Evolutionary conservation across 2,329 filamentous ascomycete species (phyloP).

Genomic region (Fusarium temperatum): DNA sequence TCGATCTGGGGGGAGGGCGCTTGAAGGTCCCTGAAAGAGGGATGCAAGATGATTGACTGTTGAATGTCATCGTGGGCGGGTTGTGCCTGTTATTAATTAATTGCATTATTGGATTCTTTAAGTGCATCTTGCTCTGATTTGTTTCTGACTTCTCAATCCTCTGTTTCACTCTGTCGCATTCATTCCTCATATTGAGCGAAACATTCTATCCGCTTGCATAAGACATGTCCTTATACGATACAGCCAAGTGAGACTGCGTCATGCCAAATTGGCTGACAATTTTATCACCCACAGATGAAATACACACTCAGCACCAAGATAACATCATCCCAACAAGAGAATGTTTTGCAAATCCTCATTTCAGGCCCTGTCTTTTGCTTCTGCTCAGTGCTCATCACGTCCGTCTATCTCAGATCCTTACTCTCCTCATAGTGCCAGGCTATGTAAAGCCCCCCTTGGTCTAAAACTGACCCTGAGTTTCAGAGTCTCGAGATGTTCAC

Average conservation of each 20-base stretch:
- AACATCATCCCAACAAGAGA: not conserved
- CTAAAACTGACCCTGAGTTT: constrained; percentile 36
- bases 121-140: not conserved
- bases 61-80: not conserved
- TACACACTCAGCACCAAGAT: not conserved
- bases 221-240: not conserved
- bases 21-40: constrained; percentile 16
- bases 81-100: not conserved
- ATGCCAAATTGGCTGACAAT: not conserved
- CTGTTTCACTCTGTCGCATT: constrained; percentile 26
- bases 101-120: not conserved
- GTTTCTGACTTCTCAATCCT: constrained; percentile 14
- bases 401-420: constrained; percentile 19
- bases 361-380: not conserved
- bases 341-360: constrained; percentile 22
- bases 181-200: not conserved
- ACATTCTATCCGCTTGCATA: constrained; percentile 11
- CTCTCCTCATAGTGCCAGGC: constrained; percentile 7
- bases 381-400: constrained; percentile 4
- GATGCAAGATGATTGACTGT: not conserved
- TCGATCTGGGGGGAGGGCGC: constrained; percentile 9
- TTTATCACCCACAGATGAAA: not conserved
- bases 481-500: constrained; percentile 30
- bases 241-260: constrained; percentile 4
- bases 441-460: constrained; percentile 25